phyloP scores from a whole-genome alignment of 495 filamentous ascomycete species.

The Trypethelium eluteriae region DNA sequence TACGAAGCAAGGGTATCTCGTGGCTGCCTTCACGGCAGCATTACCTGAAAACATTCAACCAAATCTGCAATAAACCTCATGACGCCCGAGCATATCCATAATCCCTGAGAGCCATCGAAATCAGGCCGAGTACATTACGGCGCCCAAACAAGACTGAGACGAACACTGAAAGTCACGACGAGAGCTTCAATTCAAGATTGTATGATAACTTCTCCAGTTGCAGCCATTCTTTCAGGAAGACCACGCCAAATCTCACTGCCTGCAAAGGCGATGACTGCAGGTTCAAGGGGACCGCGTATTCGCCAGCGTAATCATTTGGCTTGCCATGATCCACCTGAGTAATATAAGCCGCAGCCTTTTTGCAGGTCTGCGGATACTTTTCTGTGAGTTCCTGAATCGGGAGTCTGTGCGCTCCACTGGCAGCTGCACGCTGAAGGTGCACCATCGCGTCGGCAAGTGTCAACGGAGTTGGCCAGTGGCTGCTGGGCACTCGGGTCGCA shows the following conservation, averaged over 20 bases:
- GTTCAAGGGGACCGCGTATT: background rate
- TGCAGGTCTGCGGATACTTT: constrained; percentile 8
- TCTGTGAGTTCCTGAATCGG: constrained; percentile 6
- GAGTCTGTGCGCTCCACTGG: constrained; percentile 2
- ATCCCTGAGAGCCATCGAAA: too few relatives aligned
- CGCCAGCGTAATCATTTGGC: background rate
- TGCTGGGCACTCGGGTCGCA: background rate
- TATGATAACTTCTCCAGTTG: background rate
- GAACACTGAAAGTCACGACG: background rate
- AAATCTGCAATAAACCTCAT: background rate
- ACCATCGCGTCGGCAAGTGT: background rate
- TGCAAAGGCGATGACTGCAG: background rate
- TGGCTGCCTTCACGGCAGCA: background rate
- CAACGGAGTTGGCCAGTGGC: background rate
- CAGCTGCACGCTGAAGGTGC: background rate
- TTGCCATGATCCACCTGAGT: background rate
- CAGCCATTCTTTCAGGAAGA: constrained; percentile 9
- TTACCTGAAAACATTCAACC: background rate
- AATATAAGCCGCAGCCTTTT: constrained; percentile 2
- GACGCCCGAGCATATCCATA: background rate
- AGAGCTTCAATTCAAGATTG: background rate
- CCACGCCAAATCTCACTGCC: constrained; percentile 4
- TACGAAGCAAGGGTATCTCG: constrained; percentile 1
- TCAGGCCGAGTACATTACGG: too few relatives aligned
- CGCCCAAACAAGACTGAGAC: background rate